phyloP scores from a whole-genome alignment of 2,329 filamentous ascomycete species.

The Byssoonygena ceratinophila region DNA sequence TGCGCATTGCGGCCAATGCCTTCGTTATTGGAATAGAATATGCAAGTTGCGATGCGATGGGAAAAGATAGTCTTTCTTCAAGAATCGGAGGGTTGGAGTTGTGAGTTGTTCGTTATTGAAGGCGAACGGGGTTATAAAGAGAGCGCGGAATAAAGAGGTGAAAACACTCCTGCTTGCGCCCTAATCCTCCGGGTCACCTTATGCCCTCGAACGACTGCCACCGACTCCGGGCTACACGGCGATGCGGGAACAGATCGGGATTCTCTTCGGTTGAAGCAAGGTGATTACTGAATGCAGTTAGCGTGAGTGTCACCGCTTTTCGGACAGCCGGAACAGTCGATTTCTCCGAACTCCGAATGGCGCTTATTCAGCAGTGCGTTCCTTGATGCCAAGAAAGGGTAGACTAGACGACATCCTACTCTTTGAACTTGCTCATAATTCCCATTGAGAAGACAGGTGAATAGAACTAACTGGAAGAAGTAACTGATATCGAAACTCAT shows the following conservation, averaged over 20 bases:
- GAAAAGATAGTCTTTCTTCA: not conserved
- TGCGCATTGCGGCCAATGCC: not conserved
- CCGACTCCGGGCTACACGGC: not conserved
- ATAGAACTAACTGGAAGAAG: too few species aligned
- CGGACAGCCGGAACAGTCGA: slow-evolving; percentile 4
- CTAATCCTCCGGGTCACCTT: slow-evolving; percentile 2
- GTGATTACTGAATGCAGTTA: slow-evolving; percentile 1
- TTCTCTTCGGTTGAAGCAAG: not conserved
- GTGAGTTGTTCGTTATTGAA: not conserved
- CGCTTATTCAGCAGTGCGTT: too few species aligned
- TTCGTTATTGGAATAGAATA: not conserved
- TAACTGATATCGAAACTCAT: too few species aligned
- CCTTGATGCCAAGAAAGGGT: too few species aligned
- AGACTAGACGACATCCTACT: too few species aligned
- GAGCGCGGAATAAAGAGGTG: not conserved
- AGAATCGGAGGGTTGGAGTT: not conserved
- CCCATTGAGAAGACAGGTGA: too few species aligned
- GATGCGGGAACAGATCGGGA: not conserved
- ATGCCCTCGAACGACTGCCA: not conserved
- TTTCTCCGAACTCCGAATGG: not conserved
- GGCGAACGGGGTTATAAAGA: too few species aligned
- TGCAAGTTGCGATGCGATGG: not conserved
- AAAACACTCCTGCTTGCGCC: not conserved
- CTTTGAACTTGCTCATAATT: too few species aligned
- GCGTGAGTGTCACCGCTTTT: not conserved